A percentile compares a stretch with the other conserved stretches of the same genome.
Evolutionary conservation across 2,329 filamentous ascomycete genomes (phyloP).

Genomic region (Arachnomyces sp.): DNA sequence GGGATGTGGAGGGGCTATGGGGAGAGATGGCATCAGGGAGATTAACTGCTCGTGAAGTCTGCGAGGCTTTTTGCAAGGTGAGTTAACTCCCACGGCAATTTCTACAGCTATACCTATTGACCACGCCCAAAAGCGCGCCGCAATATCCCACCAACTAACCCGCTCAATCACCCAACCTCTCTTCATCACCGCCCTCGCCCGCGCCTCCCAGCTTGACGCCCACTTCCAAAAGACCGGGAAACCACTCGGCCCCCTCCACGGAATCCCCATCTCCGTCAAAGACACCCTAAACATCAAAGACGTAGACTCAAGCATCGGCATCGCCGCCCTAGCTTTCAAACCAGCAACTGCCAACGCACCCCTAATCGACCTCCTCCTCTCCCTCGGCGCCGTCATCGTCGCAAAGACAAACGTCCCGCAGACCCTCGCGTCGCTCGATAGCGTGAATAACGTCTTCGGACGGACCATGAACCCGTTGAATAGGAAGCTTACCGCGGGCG

Average conservation of each 20-base stretch:
- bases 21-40: constrained; percentile 24
- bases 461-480: constrained; percentile 57
- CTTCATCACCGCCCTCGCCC: constrained; percentile 41
- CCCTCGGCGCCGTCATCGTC: constrained; percentile 58
- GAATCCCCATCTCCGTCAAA: constrained; percentile 49
- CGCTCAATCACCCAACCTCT: constrained; percentile 46
- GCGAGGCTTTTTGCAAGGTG: constrained; percentile 48
- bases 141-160: constrained; percentile 34
- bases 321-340: constrained; percentile 53
- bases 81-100: constrained; percentile 16
- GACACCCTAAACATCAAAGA: constrained; percentile 41
- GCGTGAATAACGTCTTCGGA: constrained; percentile 54
- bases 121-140: constrained; percentile 23
- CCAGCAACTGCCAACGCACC: constrained; percentile 49
- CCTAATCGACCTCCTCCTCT: constrained; percentile 50
- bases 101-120: not conserved
- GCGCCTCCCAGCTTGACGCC: constrained; percentile 41
- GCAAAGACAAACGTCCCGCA: constrained; percentile 63
- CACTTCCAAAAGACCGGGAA: constrained; percentile 31
- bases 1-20: constrained; percentile 36
- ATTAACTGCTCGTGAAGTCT: constrained; percentile 38
- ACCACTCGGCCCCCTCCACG: constrained; percentile 52
- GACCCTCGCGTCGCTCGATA: constrained; percentile 48
- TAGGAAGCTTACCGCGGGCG: constrained; percentile 52
- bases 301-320: constrained; percentile 47